Evolutionary conservation across 129 eudicot genomes (phyloP), one percentile per base, ranked within the genome.

Genomic region (carrot (Daucus carota)): DNA sequence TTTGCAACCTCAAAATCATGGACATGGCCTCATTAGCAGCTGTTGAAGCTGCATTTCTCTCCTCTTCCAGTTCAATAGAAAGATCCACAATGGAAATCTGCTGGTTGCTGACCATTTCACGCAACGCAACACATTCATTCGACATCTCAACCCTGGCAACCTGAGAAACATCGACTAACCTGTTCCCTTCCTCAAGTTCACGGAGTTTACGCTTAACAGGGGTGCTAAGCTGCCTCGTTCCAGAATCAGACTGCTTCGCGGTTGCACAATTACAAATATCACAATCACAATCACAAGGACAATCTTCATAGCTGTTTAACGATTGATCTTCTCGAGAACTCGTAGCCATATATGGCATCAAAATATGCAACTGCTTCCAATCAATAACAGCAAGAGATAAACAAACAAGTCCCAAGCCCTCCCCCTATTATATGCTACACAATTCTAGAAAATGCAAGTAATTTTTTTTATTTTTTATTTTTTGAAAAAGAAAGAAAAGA

Each of bases 1-100:
- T 86, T 79, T 93, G 98, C 70, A 93, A 77, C 83, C 93, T 93
- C 83, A 93, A 81, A 45, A 93, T 93, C 98, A 93, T 93, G 2
- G 98, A 93, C 98, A 93, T 93, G 44, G 97, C 92, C 79, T 91
- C 97, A 63, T 91, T 91, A 13, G 97, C 94, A 82, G 97, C 97
- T 0, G 98, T 90, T 1, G 98, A 84, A 1, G 98, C 79, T 0
- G 98, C 98, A 63, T 87, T 87, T 44, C 98, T 81, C 77, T 90
- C 98, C 80, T 93, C 97, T 22, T 93, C 98, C 77, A 93, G 74
- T 63, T 93, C 98, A 28, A 73, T 11, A 36, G 81, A 79, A 40
- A 93, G 87, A 50, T 90, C 97, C 80, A 87, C 85, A 50, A 93
- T 88, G 1, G 88, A 84, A 31, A 63, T 81, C 77, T 90, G 98